Conservation (phyloP, 805 yeast genomes). For the Lipomyces yamadae region DNA sequence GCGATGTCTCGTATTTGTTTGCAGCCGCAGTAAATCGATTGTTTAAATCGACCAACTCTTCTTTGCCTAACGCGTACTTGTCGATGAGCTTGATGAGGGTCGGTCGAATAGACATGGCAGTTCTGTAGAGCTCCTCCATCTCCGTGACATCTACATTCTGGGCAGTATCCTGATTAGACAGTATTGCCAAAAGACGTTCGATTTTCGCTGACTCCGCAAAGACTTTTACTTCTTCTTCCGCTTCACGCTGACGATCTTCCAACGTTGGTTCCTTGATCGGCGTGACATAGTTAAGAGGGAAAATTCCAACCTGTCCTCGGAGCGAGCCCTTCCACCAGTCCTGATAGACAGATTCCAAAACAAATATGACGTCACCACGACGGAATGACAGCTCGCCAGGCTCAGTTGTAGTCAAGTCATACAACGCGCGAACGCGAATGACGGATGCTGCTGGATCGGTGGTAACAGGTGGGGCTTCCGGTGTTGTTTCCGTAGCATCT, state of each 20-base stretch:
- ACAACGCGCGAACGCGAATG: constrained; percentile 79
- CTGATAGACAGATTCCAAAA: constrained; percentile 81
- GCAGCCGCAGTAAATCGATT: constrained; percentile 73
- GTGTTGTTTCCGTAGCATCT: neutral
- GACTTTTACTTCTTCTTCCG: constrained; percentile 57
- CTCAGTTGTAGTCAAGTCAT: constrained; percentile 76
- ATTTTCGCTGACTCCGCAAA: constrained; percentile 62
- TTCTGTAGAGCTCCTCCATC: constrained; percentile 72
- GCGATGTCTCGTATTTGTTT: constrained; percentile 66
- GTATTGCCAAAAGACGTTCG: constrained; percentile 67
- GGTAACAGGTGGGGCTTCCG: constrained; percentile 11
- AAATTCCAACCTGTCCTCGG: constrained; percentile 80
- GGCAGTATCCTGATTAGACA: constrained; percentile 49
- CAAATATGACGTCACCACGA: constrained; percentile 85
- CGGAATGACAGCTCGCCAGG: constrained; percentile 86
- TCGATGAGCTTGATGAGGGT: constrained; percentile 76
- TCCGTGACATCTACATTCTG: constrained; percentile 62
- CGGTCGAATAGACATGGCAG: constrained; percentile 73
- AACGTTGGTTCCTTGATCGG: constrained; percentile 71
- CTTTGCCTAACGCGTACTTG: constrained; percentile 73
- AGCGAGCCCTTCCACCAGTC: constrained; percentile 97
- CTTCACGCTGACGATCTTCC: constrained; percentile 60
- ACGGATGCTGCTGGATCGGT: constrained; percentile 47
- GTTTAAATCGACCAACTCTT: constrained; percentile 75
- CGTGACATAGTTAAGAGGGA: constrained; percentile 89